Evolutionary conservation across 2,329 filamentous ascomycete species (phyloP), one percentile per base, ranked within the genome.

Genomic region (Gnomoniopsis sp.): DNA sequence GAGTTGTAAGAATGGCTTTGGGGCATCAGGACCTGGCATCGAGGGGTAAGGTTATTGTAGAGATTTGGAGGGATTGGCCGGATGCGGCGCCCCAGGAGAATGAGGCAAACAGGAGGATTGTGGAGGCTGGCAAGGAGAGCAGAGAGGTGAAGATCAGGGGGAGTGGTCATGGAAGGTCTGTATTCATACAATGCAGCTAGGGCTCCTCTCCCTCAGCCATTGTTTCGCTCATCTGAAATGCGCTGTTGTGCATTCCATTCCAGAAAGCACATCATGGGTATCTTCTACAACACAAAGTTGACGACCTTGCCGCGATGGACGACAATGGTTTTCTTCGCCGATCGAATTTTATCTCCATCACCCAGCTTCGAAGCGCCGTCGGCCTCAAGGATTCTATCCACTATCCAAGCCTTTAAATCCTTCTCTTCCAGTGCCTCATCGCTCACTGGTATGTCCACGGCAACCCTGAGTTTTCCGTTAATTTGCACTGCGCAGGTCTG

Each of bases 381-480:
- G 1, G 84, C 87, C 58, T 79, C 75, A 50, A 89, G 67, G 6
- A 95, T 80, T 63, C 84, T 78, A 3, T 74, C 74, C 2, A 88
- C 74, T 49, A 93, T 76, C 81, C 86, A 91, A 14, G 79, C 74
- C 59, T 80, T 75, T 60, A 89, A 74, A 53, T 71, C 74, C 2
- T 78, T 72, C 12, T 70, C 75, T 26, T 70, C 65, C 26, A 84
- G 66, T 1, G 71, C 71, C 0, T 68, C 67, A 34, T 57, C 53
- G 3, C 79, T 71, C 30, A 79, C 78, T 1, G 84, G 79, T 23
- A 95, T 84, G 2, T 86, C 77, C n/a, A 88, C 80, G 1, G 83
- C 83, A 62, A 88, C 88, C 41, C 85, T 85, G 63, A 90, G 72
- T 71, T 88, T 92, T n/a, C 91, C 91, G 68, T 96, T 91, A 62